These are phyloP conservation scores for Penicillium longicatenatum DNA, from an alignment of 495 filamentous ascomycete genomes.

Conservation along the genomic window DNA sequence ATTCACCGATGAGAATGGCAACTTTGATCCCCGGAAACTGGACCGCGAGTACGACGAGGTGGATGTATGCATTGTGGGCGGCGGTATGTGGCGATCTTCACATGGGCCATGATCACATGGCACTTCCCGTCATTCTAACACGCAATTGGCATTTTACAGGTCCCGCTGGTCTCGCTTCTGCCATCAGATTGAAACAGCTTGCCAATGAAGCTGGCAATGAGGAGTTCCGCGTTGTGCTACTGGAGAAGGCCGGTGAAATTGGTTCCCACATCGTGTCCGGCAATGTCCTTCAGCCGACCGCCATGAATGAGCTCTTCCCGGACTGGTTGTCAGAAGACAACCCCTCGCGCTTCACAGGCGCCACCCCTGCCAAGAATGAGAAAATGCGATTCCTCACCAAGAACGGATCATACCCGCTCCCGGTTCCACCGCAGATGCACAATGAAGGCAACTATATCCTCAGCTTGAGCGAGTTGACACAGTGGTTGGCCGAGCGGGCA, in stretches of 20 bases:
- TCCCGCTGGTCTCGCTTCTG: slow-evolving; percentile 87
- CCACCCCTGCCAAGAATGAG: slow-evolving; percentile 79
- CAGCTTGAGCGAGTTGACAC: slow-evolving; percentile 88
- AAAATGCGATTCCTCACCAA: slow-evolving; percentile 96
- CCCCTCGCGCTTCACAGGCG: slow-evolving; percentile 77
- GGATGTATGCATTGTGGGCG: slow-evolving; percentile 95
- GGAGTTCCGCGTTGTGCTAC: slow-evolving; percentile 86
- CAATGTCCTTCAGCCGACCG: slow-evolving; percentile 89
- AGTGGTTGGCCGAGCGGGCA: slow-evolving; percentile 92
- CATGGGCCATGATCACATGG: slow-evolving; percentile 1
- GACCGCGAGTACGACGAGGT: slow-evolving; percentile 92
- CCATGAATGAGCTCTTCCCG: slow-evolving; percentile 87
- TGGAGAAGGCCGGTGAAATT: slow-evolving; percentile 95
- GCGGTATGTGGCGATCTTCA: slow-evolving; percentile 54
- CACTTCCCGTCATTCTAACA: slow-evolving; percentile 12
- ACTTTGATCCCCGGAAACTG: slow-evolving; percentile 69
- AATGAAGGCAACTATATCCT: slow-evolving; percentile 98
- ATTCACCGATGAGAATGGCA: slow-evolving; percentile 59
- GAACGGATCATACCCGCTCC: slow-evolving; percentile 73
- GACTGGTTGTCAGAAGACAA: slow-evolving; percentile 92
- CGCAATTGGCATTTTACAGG: slow-evolving; percentile 27
- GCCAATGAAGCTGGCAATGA: slow-evolving; percentile 96
- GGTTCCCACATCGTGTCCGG: slow-evolving; percentile 95
- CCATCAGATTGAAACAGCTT: slow-evolving; percentile 93
- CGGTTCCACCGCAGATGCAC: slow-evolving; percentile 94